Evolutionary conservation across 2,329 filamentous ascomycete genomes (phyloP).

Genomic region (Thelonectria olida): DNA sequence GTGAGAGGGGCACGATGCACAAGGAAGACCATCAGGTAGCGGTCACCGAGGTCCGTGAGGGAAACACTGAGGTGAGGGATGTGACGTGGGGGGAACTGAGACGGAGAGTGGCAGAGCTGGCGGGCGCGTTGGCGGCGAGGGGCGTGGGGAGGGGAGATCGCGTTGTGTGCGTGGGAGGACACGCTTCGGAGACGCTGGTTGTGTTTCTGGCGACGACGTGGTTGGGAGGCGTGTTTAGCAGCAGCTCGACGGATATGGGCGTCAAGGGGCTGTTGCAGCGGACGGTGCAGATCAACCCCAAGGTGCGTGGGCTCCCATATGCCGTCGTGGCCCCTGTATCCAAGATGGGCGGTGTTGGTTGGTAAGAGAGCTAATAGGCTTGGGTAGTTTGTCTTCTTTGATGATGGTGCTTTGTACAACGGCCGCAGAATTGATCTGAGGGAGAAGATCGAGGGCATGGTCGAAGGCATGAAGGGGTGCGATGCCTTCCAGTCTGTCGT

Average conservation of each 20-base stretch:
- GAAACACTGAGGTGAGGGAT: conserved; percentile 62
- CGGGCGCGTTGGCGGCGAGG: conserved; percentile 71
- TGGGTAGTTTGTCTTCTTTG: conserved; percentile 77
- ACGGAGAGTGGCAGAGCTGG: conserved; percentile 63
- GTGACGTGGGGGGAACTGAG: conserved; percentile 76
- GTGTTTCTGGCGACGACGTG: conserved; percentile 76
- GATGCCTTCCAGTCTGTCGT: conserved; percentile 70
- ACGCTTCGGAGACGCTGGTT: conserved; percentile 77
- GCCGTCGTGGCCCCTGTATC: too few relatives aligned
- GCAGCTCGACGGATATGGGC: conserved; percentile 84
- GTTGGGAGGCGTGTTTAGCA: conserved; percentile 79
- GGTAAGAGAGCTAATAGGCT: neutral
- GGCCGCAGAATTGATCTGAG: conserved; percentile 78
- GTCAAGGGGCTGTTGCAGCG: conserved; percentile 80
- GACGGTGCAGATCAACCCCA: conserved; percentile 77
- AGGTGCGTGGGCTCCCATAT: conserved; percentile 48
- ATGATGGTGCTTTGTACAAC: conserved; percentile 83
- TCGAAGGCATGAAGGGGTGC: conserved; percentile 70
- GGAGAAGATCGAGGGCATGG: conserved; percentile 76
- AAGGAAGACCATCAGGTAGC: conserved; percentile 80
- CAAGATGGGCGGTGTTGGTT: neutral
- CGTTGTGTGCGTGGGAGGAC: conserved; percentile 78
- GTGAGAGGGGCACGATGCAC: conserved; percentile 58
- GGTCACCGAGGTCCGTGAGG: conserved; percentile 77
- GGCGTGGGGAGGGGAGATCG: conserved; percentile 78